A percentile compares a stretch with the other conserved stretches of the same genome.
Evolutionary conservation across 352 stramenopile species (phyloP).

Genomic region (Globisporangium apiculatum): DNA sequence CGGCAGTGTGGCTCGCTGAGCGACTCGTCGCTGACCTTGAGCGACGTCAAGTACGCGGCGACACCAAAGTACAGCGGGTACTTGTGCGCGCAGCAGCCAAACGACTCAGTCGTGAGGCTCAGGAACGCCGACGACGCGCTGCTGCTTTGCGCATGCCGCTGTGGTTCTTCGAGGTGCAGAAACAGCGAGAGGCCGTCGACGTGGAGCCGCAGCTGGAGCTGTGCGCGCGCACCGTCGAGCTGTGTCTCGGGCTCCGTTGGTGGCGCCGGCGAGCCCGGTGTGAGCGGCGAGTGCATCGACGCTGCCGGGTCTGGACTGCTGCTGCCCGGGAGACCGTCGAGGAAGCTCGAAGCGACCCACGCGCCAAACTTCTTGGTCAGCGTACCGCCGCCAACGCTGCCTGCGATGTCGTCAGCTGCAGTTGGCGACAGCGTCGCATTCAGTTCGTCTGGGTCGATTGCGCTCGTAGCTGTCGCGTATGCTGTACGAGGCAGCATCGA

Average conservation of each 20-base stretch:
- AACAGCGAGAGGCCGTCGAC: constrained; percentile 62
- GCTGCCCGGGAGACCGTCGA: constrained; percentile 28
- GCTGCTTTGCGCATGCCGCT: constrained; percentile 10
- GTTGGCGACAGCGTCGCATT: constrained; percentile 8
- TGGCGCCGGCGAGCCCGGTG: constrained; percentile 16
- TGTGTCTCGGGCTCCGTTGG: constrained; percentile 13
- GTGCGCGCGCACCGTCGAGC: constrained; percentile 24
- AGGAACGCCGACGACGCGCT: constrained; percentile 41
- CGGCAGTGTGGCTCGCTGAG: constrained; percentile 50
- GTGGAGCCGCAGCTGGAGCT: constrained; percentile 68
- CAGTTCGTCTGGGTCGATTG: constrained; percentile 8
- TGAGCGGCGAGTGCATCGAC: not conserved
- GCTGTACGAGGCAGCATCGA: not conserved
- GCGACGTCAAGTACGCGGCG: constrained; percentile 62
- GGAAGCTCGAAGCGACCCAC: constrained; percentile 50
- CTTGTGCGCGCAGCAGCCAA: constrained; percentile 62
- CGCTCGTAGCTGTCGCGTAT: not conserved
- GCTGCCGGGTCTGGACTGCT: not conserved
- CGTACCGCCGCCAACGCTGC: constrained; percentile 18
- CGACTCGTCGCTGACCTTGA: constrained; percentile 66
- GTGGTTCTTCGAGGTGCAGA: constrained; percentile 44
- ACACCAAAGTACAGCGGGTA: constrained; percentile 65
- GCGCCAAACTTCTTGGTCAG: constrained; percentile 47
- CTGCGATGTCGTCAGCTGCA: constrained; percentile 4
- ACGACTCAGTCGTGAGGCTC: constrained; percentile 58